These are phyloP conservation scores for Heliosperma pusillum DNA, from an alignment of 148 eudicot genomes.

Conservation along the genomic window DNA sequence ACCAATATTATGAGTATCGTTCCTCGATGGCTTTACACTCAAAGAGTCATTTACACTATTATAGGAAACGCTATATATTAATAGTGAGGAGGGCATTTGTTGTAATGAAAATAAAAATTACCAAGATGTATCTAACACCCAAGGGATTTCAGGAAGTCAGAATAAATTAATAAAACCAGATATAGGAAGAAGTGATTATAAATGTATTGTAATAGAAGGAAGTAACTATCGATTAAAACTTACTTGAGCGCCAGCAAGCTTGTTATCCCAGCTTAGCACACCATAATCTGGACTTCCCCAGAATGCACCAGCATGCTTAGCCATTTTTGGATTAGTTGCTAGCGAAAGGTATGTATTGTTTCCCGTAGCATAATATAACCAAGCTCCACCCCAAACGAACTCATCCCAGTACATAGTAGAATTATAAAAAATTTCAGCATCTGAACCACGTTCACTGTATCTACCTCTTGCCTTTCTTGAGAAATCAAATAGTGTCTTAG, in stretches of 20 bases:
- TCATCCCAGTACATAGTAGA: conserved; percentile 88
- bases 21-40: too few relatives aligned
- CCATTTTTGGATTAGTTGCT: conserved; percentile 59
- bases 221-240: conserved; percentile 24
- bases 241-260: conserved; percentile 92
- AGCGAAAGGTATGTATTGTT: conserved; percentile 67
- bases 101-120: too few relatives aligned
- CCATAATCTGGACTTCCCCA: conserved; percentile 82
- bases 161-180: background rate
- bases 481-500: conserved; percentile 63
- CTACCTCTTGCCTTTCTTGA: conserved; percentile 70
- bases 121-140: too few relatives aligned
- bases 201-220: background rate
- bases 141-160: background rate
- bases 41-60: too few relatives aligned
- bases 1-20: background rate
- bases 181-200: background rate
- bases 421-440: conserved; percentile 69
- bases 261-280: conserved; percentile 90
- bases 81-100: too few relatives aligned
- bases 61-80: too few relatives aligned
- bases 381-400: conserved; percentile 77
- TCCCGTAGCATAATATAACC: conserved; percentile 92
- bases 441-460: conserved; percentile 53
- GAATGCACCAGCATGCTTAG: conserved; percentile 90